Evolutionary conservation across 129 eudicot species (phyloP), one percentile per base, ranked within the genome.

Genomic region (Chrysanthemum makinoi): DNA sequence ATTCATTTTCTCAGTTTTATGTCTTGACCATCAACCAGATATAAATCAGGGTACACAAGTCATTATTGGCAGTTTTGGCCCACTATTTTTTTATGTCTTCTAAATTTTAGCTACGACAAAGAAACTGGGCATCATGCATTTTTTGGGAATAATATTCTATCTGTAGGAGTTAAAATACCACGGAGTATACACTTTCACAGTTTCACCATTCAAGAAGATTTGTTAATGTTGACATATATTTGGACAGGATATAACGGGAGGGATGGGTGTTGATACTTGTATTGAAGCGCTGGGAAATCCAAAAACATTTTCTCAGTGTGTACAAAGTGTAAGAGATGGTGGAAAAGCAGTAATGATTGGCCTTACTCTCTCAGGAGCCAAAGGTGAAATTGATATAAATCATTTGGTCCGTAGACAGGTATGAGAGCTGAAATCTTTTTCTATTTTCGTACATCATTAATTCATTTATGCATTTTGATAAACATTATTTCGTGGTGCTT

Each of bases 291-390:
- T 95, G 15, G 99, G 99, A 62, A 95, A 86, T 73, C 82, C 97
- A 13, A 84, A 85, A 76, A 95, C 99, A 20, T 95, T 95, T 73
- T 67, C 60, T 39, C 99, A 95, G 77, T 95, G 99, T 69, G 85
- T 83, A 17, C 94, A 84, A 74, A 90, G 97, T 62, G 97, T 95
- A 30, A 80, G 97, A 16, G 94, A 74, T 79, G 99, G 99, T 61
- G 99, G 99, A 35, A 95, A 95, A 80, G 99, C 99, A 57, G 99
- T 95, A 61, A 95, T 95, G 99, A 95, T 95, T 55, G 99, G 99
- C 35, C 97, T 95, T 73, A 81, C 99, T 1, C 85, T 84, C 10
- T 18, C 97, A 13, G 91, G 94, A 58, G 88, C 96, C 58, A 90
- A 85, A 80, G 99, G 99, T 1, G 97, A 90, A 88, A 80, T 95